A percentile compares a stretch with the other conserved stretches of the same genome.
These are phyloP conservation scores for Stemphylium lycopersici DNA, from an alignment of 2,329 filamentous ascomycete genomes.

Conservation along the genomic window DNA sequence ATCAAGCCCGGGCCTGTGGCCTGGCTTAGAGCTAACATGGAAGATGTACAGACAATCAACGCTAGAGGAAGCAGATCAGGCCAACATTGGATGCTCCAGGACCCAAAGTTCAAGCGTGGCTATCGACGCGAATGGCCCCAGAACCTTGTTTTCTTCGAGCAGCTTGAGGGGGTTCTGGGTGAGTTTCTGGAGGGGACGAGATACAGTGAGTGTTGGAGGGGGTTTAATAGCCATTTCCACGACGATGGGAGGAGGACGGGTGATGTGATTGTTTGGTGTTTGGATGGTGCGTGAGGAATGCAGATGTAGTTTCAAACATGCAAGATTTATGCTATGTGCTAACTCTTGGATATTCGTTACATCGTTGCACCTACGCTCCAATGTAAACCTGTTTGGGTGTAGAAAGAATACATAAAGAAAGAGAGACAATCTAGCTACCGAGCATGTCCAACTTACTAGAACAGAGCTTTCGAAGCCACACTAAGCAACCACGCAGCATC, in stretches of 20 bases:
- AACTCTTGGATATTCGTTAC: neutral
- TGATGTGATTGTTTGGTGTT: constrained; percentile 68
- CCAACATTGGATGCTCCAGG: constrained; percentile 31
- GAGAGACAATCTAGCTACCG: too few species aligned
- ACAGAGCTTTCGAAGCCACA: constrained; percentile 56
- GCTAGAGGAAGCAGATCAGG: constrained; percentile 25
- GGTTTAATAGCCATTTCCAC: constrained; percentile 67
- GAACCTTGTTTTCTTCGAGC: constrained; percentile 62
- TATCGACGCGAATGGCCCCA: constrained; percentile 50
- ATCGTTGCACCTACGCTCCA: neutral
- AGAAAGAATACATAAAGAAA: neutral
- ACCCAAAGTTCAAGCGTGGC: constrained; percentile 27
- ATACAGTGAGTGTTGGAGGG: constrained; percentile 65
- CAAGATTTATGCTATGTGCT: neutral
- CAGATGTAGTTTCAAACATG: neutral
- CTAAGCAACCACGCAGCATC: constrained; percentile 65
- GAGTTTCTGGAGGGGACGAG: constrained; percentile 51
- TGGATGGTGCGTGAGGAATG: constrained; percentile 21
- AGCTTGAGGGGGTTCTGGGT: constrained; percentile 59
- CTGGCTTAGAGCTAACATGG: constrained; percentile 55
- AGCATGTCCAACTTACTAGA: constrained; percentile 20
- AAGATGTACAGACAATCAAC: constrained; percentile 31
- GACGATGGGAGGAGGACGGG: constrained; percentile 66
- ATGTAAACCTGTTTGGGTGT: neutral
- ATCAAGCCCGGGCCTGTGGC: constrained; percentile 57